Evolutionary conservation across 2,329 filamentous ascomycete genomes (phyloP).

Genomic region (Aureobasidium namibiae): DNA sequence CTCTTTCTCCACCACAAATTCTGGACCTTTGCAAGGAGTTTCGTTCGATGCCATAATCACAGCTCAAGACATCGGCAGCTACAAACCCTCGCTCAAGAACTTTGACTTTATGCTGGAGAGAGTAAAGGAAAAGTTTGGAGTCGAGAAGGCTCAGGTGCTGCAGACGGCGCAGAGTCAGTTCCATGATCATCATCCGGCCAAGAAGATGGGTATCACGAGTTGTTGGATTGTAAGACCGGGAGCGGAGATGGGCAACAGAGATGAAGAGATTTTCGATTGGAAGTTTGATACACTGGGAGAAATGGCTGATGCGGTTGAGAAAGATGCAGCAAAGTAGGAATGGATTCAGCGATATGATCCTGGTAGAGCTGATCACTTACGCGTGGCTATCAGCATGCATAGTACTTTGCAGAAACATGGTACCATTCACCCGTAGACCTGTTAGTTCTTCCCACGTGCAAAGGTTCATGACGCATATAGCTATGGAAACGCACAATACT

Average conservation of each 20-base stretch:
- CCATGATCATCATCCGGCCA: conserved; percentile 60
- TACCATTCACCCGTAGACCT: no score
- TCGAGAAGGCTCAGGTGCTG: conserved; percentile 50
- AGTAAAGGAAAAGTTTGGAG: conserved; percentile 46
- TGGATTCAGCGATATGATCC: no score
- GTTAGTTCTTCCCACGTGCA: no score
- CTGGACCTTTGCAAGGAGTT: conserved; percentile 44
- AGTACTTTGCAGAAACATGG: no score
- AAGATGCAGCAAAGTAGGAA: conserved; percentile 12
- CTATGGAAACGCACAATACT: no score
- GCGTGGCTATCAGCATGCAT: no score
- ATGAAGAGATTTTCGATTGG: conserved; percentile 43
- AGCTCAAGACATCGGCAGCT: conserved; percentile 60
- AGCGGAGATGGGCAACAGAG: conserved; percentile 38
- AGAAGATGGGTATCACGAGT: conserved; percentile 50
- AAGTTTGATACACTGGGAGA: conserved; percentile 51
- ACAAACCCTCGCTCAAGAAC: conserved; percentile 59
- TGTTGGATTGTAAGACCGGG: conserved; percentile 55
- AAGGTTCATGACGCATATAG: no score
- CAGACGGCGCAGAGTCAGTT: conserved; percentile 62
- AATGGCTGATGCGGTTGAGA: conserved; percentile 51
- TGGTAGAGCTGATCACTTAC: no score
- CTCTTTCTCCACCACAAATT: conserved; percentile 43
- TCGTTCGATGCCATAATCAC: conserved; percentile 59
- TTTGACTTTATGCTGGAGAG: conserved; percentile 57